Evolutionary conservation across 2,329 filamentous ascomycete species (phyloP).

Genomic region (Nemania abortiva): DNA sequence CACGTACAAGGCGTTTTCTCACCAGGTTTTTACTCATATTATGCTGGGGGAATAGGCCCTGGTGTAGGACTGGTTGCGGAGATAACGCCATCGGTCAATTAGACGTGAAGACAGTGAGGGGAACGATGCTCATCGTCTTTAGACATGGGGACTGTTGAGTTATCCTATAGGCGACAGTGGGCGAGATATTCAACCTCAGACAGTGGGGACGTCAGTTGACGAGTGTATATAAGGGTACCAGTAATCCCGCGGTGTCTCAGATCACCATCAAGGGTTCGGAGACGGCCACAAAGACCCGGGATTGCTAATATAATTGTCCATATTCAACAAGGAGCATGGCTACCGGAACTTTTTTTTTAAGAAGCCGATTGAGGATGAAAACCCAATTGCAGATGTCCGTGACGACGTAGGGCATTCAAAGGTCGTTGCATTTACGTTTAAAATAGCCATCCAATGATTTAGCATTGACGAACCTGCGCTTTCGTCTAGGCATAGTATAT

Average conservation of each 20-base stretch:
- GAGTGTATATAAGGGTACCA: constrained; percentile 38
- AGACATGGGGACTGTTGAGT: constrained; percentile 2
- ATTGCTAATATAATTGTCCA: constrained; percentile 42
- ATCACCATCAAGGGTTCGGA: constrained; percentile 6
- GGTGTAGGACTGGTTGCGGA: constrained; percentile 8
- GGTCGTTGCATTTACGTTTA: background rate
- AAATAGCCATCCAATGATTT: too few relatives aligned
- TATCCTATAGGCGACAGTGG: background rate
- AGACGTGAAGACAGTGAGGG: constrained; percentile 17
- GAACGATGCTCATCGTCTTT: constrained; percentile 15
- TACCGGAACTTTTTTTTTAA: background rate
- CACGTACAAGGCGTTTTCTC: constrained; percentile 29
- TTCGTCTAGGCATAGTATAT: background rate
- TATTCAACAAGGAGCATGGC: constrained; percentile 41
- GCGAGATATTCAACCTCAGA: constrained; percentile 27
- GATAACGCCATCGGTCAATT: constrained; percentile 5
- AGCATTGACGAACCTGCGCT: background rate
- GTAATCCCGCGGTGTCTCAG: constrained; percentile 28
- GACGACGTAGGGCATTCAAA: background rate
- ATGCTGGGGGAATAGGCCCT: constrained; percentile 14
- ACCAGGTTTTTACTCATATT: constrained; percentile 8
- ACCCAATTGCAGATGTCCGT: background rate
- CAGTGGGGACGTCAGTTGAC: background rate
- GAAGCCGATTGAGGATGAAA: constrained; percentile 1
- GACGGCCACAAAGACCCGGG: constrained; percentile 18